Base-by-base conservation (phyloP, 2,329 filamentous ascomycete species). In the Colletotrichum cereale region DNA sequence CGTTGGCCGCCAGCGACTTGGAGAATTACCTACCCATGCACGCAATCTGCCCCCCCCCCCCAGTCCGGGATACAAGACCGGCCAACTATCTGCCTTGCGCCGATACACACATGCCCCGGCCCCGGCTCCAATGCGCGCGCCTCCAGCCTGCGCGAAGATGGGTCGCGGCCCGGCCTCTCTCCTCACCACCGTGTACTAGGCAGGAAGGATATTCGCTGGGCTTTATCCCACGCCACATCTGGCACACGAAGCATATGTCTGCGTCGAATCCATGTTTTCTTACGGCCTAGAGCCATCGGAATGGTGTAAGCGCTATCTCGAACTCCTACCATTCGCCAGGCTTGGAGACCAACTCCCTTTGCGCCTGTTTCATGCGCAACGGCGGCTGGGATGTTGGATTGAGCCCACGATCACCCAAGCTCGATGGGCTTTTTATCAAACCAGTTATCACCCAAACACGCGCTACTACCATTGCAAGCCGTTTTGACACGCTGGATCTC, bases 81-180 rank as follows among this genome's bases (percentile, higher is more conserved):
- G 44, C 47, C 16, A 31, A 50, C 31, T 48, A 29, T 26, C 61
- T 66, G 50, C 61, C 48, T 42, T 31, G 40, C 56, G 70, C 62
- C 61, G 70, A 62, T 66, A 34, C 55, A 48, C 56, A 44, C 18
- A 7, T 48, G 26, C 53, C 44, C 68, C 31, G 60, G 48, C 58
- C 50, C 44, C 58, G 36, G 40, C 21, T 40, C 52, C 29, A 55
- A 67, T 66, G 70, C 70, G 70, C 70, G 70, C 70, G 70, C 70
- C 53, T 72, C 60, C 34, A 62, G 66, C 55, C 44, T 50, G 40
- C 34, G 61, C 34, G 42, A 62, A 42, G 42, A 57, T 44, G 42
- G 70, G 69, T 48, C 67, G 18, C 67, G 60, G 61, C 44, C 67
- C 21, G 66, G 67, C 29, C n/a, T 26, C 29, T 14, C 52, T 69